phyloP scores from a whole-genome alignment of 805 yeast species.

The Barnettozyma vustinii region DNA sequence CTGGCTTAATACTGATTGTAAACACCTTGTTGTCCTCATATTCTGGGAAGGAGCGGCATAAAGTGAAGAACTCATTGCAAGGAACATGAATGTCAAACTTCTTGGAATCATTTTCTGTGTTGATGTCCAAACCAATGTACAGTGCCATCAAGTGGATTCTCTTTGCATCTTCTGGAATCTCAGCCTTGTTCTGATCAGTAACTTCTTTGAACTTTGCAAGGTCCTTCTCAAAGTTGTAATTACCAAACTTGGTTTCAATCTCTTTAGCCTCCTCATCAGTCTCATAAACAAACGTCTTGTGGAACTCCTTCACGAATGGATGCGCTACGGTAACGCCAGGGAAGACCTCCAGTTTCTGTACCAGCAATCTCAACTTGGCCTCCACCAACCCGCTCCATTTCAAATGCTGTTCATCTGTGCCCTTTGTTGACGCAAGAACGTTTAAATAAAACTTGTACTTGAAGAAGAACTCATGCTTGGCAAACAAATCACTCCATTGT shows the following conservation, averaged over 20 bases:
- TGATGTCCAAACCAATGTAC: slow-evolving; percentile 67
- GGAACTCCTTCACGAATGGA: slow-evolving; percentile 80
- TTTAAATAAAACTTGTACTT: slow-evolving; percentile 84
- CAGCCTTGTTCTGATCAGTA: slow-evolving; percentile 29
- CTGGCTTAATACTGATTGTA: slow-evolving; percentile 63
- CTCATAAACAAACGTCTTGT: slow-evolving; percentile 42
- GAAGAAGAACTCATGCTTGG: slow-evolving; percentile 75
- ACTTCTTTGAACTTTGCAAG: slow-evolving; percentile 30
- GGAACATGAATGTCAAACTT: slow-evolving; percentile 83
- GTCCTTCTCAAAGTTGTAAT: slow-evolving; percentile 46
- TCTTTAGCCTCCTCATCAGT: slow-evolving; percentile 51
- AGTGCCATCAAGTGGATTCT: slow-evolving; percentile 64
- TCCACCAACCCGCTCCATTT: slow-evolving; percentile 95
- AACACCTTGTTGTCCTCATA: slow-evolving; percentile 49
- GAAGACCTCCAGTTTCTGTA: slow-evolving; percentile 73
- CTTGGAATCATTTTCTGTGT: slow-evolving; percentile 38
- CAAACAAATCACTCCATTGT: slow-evolving; percentile 71
- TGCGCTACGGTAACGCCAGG: slow-evolving; percentile 80
- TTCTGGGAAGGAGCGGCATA: slow-evolving; percentile 74
- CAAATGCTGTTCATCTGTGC: slow-evolving; percentile 72
- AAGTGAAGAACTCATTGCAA: slow-evolving; percentile 79
- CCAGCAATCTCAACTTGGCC: slow-evolving; percentile 74
- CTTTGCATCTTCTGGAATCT: slow-evolving; percentile 27
- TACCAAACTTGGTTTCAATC: slow-evolving; percentile 59
- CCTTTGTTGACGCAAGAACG: slow-evolving; percentile 70